Conservation (phyloP, 768 basidiomycete genomes). For the Agrocybe pediades region DNA sequence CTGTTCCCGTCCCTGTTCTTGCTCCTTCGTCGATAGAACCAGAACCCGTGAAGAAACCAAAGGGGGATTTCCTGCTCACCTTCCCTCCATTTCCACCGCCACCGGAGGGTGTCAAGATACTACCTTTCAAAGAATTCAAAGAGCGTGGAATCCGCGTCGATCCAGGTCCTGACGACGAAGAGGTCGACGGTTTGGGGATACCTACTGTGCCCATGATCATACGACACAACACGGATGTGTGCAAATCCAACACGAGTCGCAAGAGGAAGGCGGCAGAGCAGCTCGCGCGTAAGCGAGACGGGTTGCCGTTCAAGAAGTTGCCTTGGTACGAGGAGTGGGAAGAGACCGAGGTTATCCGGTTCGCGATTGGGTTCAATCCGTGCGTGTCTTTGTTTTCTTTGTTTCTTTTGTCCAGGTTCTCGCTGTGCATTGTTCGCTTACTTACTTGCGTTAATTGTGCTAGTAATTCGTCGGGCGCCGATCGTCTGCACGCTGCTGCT, state of each 20-base stretch:
- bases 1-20: not conserved
- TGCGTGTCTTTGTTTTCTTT: slow-evolving; percentile 33
- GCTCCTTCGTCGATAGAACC: not conserved
- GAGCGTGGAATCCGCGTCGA: slow-evolving; percentile 36
- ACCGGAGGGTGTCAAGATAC: slow-evolving; percentile 41
- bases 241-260: slow-evolving; percentile 57
- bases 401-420: not conserved
- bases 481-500: slow-evolving; percentile 61
- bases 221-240: slow-evolving; percentile 55
- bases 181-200: slow-evolving; percentile 68
- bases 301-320: slow-evolving; percentile 14
- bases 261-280: slow-evolving; percentile 24
- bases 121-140: slow-evolving; percentile 45
- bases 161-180: slow-evolving; percentile 45
- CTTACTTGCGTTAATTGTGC: slow-evolving; percentile 1
- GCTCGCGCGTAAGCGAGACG: slow-evolving; percentile 20
- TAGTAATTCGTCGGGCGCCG: slow-evolving; percentile 47
- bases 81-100: slow-evolving; percentile 53
- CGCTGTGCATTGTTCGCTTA: not conserved
- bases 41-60: slow-evolving; percentile 10
- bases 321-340: slow-evolving; percentile 79
- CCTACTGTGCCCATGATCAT: slow-evolving; percentile 56
- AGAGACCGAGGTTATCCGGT: slow-evolving; percentile 53
- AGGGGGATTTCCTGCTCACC: slow-evolving; percentile 19
- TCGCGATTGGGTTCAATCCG: slow-evolving; percentile 48